Percentiles rank a stretch among this genome's conserved stretches.
These are phyloP conservation scores for Mangifera indica DNA, from an alignment of 345 rosid genomes.

Conservation along the genomic window DNA sequence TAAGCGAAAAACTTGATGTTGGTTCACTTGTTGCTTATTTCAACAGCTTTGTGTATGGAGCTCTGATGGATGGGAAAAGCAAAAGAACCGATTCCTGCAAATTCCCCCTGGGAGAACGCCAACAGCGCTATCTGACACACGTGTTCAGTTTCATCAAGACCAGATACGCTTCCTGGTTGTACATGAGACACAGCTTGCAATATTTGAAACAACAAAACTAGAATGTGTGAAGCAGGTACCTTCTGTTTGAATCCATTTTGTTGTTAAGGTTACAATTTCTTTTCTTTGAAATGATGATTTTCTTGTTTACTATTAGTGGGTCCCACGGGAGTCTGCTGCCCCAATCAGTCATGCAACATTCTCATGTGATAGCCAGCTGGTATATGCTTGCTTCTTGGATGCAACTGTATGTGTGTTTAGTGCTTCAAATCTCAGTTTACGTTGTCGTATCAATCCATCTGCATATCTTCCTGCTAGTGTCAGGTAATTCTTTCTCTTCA, in stretches of 20 bases:
- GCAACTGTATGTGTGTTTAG: conserved; percentile 79
- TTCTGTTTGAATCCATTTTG: not conserved
- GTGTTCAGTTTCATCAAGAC: conserved; percentile 96
- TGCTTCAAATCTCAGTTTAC: conserved; percentile 69
- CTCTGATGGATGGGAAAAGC: conserved; percentile 93
- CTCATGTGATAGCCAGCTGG: conserved; percentile 93
- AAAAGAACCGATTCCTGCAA: conserved; percentile 66
- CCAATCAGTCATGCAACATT: conserved; percentile 86
- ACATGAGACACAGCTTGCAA: conserved; percentile 91
- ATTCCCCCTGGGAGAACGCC: conserved; percentile 64
- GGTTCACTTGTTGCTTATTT: conserved; percentile 7
- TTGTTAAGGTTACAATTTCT: not conserved
- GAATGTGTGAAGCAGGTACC: conserved; percentile 86
- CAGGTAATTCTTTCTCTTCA: conserved; percentile 48
- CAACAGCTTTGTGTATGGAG: conserved; percentile 80
- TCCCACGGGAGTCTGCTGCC: conserved; percentile 67
- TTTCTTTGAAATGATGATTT: conserved; percentile 7
- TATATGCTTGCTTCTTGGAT: conserved; percentile 86
- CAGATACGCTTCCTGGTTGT: conserved; percentile 90
- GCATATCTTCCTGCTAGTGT: conserved; percentile 74
- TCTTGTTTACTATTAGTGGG: conserved; percentile 53
- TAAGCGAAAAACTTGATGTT: not conserved
- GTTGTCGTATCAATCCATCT: conserved; percentile 76
- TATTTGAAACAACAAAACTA: conserved; percentile 81
- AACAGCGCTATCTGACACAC: conserved; percentile 67